These are phyloP conservation scores for Plasmodium inui DNA, from an alignment of 169 alveolate species.

Conservation along the genomic window DNA sequence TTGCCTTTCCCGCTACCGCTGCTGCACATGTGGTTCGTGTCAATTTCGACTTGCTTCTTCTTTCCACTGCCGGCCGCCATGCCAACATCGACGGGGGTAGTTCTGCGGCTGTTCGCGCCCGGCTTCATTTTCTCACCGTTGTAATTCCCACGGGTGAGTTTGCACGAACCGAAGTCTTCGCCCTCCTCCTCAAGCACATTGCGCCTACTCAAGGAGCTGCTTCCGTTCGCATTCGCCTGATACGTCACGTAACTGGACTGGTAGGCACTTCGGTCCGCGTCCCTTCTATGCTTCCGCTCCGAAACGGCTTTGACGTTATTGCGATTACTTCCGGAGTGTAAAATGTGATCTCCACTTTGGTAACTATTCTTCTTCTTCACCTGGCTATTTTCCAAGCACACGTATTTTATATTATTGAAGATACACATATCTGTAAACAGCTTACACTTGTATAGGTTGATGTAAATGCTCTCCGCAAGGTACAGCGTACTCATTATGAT, in stretches of 20 bases:
- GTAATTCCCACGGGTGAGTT: not conserved
- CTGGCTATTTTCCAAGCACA: conserved; percentile 34
- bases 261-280: not conserved
- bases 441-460: conserved; percentile 50
- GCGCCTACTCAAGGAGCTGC: not conserved
- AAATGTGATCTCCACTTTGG: not conserved
- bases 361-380: conserved; percentile 13
- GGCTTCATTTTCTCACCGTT: not conserved
- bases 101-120: not conserved
- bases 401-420: conserved; percentile 59
- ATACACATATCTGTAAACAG: conserved; percentile 73
- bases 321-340: not conserved
- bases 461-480: conserved; percentile 34
- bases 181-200: not conserved
- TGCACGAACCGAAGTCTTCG: not conserved
- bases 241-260: not conserved
- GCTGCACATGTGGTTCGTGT: not conserved
- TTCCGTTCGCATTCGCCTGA: not conserved
- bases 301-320: not conserved
- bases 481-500: conserved; percentile 20
- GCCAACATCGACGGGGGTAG: not conserved
- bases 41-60: not conserved
- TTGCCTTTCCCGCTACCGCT: not conserved
- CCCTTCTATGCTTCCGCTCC: not conserved
- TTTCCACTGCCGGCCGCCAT: not conserved